A percentile compares a stretch with the other conserved stretches of the same genome.
Conservation (phyloP, 768 basidiomycete species). For the Pholiota molesta region DNA sequence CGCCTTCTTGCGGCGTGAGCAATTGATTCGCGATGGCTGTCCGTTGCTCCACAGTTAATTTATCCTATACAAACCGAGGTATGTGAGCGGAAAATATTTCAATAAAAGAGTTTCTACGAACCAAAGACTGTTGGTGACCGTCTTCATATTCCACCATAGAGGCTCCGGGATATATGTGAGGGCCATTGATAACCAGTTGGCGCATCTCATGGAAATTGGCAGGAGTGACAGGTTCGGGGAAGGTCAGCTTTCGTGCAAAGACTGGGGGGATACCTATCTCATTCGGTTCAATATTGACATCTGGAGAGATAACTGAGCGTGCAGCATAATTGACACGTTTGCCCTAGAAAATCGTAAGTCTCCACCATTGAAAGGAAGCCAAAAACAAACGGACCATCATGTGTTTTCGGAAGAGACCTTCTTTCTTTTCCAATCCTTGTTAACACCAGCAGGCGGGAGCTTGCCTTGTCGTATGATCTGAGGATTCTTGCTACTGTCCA, state of each 20-base stretch:
- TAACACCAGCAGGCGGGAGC: conserved; percentile 89
- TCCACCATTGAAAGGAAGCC: conserved; percentile 1
- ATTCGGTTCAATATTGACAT: conserved; percentile 98
- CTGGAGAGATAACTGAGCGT: conserved; percentile 99
- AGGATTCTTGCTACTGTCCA: conserved; percentile 97
- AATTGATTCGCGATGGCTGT: conserved; percentile 96
- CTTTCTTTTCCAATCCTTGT: conserved; percentile 98
- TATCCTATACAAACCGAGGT: conserved; percentile 56
- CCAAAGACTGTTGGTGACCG: conserved; percentile 83
- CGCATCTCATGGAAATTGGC: conserved; percentile 88
- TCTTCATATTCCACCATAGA: conserved; percentile 96
- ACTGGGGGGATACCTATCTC: conserved; percentile 98
- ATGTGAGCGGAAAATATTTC: not conserved
- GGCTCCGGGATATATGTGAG: conserved; percentile 89
- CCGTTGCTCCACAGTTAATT: conserved; percentile 84
- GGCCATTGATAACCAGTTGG: conserved; percentile 89
- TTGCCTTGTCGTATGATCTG: conserved; percentile 83
- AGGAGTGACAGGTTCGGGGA: conserved; percentile 95
- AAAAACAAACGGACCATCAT: conserved; percentile 82
- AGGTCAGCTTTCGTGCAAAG: conserved; percentile 95
- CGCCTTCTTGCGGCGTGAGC: conserved; percentile 86
- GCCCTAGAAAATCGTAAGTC: conserved; percentile 54
- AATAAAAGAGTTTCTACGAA: conserved; percentile 33
- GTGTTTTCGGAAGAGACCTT: conserved; percentile 95
- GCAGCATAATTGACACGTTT: conserved; percentile 99